Evolutionary conservation across 2,329 filamentous ascomycete genomes (phyloP).

Genomic region (Claviceps sp.): DNA sequence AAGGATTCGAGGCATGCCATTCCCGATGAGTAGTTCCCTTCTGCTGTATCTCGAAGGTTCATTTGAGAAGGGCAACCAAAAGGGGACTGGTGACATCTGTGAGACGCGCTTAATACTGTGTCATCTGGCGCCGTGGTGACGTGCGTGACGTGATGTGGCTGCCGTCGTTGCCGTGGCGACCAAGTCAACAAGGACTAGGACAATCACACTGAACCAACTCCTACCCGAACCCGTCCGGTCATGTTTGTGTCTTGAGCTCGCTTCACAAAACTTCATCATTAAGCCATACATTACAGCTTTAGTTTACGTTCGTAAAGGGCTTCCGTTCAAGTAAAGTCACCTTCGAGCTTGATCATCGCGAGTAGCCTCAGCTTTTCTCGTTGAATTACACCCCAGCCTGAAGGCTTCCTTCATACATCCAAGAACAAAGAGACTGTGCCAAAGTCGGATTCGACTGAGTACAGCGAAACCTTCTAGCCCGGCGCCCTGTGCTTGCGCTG

Average conservation of each 20-base stretch:
- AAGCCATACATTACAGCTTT: slow-evolving; percentile 3
- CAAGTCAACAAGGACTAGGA: slow-evolving; percentile 16
- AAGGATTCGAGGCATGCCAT: neutral
- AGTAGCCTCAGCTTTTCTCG: slow-evolving; percentile 10
- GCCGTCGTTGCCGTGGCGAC: slow-evolving; percentile 20
- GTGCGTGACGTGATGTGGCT: slow-evolving; percentile 2
- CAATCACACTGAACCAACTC: slow-evolving; percentile 12
- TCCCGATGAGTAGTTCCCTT: neutral
- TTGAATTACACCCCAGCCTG: slow-evolving; percentile 15
- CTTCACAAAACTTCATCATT: slow-evolving; percentile 9
- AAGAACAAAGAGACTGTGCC: slow-evolving; percentile 9
- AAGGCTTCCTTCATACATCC: slow-evolving; percentile 16
- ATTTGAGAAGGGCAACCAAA: neutral
- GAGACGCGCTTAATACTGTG: slow-evolving; percentile 4
- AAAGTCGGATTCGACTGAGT: slow-evolving; percentile 36
- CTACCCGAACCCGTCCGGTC: slow-evolving; percentile 4
- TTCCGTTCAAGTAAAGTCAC: slow-evolving; percentile 5
- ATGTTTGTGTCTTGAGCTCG: slow-evolving; percentile 15
- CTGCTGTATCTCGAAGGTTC: neutral
- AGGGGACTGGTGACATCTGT: neutral
- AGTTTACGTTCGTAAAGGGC: neutral
- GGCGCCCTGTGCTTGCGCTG: slow-evolving; percentile 72
- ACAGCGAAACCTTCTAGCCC: slow-evolving; percentile 42
- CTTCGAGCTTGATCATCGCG: slow-evolving; percentile 7
- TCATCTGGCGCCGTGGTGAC: slow-evolving; percentile 10